Evolutionary conservation across 768 basidiomycete species (phyloP).

Genomic region (Neoboletus subvelutipes): DNA sequence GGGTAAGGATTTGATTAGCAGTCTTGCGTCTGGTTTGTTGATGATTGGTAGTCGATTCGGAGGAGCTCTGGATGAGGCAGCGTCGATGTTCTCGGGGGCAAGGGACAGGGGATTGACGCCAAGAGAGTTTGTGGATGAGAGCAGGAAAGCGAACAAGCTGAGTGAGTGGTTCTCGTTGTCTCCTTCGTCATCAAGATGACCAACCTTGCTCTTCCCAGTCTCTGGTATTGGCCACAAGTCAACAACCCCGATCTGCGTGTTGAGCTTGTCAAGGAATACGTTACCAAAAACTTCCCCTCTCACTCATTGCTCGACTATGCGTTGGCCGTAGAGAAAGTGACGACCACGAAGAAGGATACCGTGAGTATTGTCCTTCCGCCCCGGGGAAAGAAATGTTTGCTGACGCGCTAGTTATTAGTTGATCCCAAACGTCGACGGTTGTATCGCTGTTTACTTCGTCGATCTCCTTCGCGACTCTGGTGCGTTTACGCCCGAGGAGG

Average conservation of each 20-base stretch:
- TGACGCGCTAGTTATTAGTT: conserved; percentile 43
- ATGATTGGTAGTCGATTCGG: conserved; percentile 99
- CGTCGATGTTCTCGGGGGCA: conserved; percentile 91
- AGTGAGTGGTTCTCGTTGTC: conserved; percentile 48
- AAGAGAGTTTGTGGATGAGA: conserved; percentile 96
- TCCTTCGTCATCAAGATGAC: conserved; percentile 2
- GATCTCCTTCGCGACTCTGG: conserved; percentile 90
- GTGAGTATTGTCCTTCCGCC: conserved; percentile 32
- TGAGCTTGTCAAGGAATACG: conserved; percentile 94
- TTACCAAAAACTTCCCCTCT: conserved; percentile 92
- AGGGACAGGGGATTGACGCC: conserved; percentile 91
- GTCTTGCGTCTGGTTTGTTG: conserved; percentile 91
- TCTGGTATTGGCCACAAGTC: conserved; percentile 98
- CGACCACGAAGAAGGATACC: conserved; percentile 96
- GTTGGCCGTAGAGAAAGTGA: conserved; percentile 95
- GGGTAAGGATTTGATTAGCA: conserved; percentile 98
- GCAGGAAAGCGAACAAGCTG: conserved; percentile 91
- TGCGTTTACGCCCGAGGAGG: conserved; percentile 94
- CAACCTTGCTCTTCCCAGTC: conserved; percentile 45
- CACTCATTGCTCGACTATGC: conserved; percentile 93
- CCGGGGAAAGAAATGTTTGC: not conserved
- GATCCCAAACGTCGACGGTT: conserved; percentile 95
- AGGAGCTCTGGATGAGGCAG: conserved; percentile 98
- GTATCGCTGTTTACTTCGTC: conserved; percentile 95
- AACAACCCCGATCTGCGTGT: conserved; percentile 94